Conservation (phyloP, 306 rosid species). For the Quercus engelmannii region DNA sequence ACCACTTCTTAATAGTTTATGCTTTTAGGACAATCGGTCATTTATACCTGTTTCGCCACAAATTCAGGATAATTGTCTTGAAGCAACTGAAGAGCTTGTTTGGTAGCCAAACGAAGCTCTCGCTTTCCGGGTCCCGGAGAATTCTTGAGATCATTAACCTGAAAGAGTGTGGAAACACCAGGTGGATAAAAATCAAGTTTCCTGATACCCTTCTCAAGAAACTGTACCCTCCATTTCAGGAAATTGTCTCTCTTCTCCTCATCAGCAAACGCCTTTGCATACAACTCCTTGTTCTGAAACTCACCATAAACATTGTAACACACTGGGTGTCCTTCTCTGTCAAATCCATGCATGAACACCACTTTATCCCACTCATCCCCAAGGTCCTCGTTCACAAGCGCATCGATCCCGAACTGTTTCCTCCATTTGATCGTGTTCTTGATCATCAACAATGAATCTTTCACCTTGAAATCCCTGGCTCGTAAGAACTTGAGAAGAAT, state of each 20-base stretch:
- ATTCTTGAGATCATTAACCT: slow-evolving; percentile 82
- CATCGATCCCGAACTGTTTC: slow-evolving; percentile 64
- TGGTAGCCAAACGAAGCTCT: slow-evolving; percentile 77
- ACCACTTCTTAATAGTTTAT: no score
- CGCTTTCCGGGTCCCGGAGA: slow-evolving; percentile 78
- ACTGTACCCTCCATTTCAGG: slow-evolving; percentile 78
- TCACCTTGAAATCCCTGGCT: slow-evolving; percentile 78
- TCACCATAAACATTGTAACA: slow-evolving; percentile 91
- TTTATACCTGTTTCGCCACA: slow-evolving; percentile 74
- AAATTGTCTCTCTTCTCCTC: slow-evolving; percentile 58
- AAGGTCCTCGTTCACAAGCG: slow-evolving; percentile 58
- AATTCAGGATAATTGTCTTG: slow-evolving; percentile 96
- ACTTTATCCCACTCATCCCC: slow-evolving; percentile 83
- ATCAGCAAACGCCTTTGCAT: slow-evolving; percentile 52
- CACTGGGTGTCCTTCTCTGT: slow-evolving; percentile 67
- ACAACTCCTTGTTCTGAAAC: slow-evolving; percentile 85
- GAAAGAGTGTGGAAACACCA: slow-evolving; percentile 66
- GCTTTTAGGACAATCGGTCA: no score
- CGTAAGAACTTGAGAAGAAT: slow-evolving; percentile 82
- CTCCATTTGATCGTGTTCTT: slow-evolving; percentile 69
- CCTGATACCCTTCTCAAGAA: slow-evolving; percentile 79
- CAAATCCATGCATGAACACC: slow-evolving; percentile 78
- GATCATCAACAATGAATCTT: slow-evolving; percentile 62
- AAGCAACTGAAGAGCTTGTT: slow-evolving; percentile 81
- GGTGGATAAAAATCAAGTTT: slow-evolving; percentile 71